Evolutionary conservation across 352 stramenopile genomes (phyloP), one percentile per base, ranked within the genome.

Genomic region (Globisporangium parvum): DNA sequence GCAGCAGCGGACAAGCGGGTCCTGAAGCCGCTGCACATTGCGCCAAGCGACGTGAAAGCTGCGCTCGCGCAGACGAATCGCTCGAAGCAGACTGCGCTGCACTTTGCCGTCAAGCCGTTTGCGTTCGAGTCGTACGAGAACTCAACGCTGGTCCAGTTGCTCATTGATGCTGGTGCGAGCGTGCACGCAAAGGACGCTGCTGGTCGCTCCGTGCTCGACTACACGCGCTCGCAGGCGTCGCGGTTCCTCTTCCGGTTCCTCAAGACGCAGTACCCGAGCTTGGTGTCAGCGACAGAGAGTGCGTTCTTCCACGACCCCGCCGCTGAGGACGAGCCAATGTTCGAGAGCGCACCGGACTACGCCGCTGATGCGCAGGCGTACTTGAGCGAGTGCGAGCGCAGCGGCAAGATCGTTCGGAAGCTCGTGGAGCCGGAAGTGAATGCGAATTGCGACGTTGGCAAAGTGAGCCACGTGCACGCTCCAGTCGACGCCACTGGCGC

Each of bases 121-220:
- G 53, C 63, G 23, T 85, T 82, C 39, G 77, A 76, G 2, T 92
- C 82, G 0, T 88, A 77, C 60, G 82, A 92, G 53, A 92, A 89
- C 47, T 66, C 65, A 0, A 28, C 49, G 10, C 58, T 92, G 5
- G 44, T 89, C 23, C 54, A 73, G 10, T 55, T 87, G 20, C 60
- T 92, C 1, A 37, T 89, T 10, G 57, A 69, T 14, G 65, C 63
- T 12, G 77, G 78, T 31, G 77, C 67, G 1, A 70, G 55, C 21
- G 33, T 87, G 6, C 49, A 70, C 1, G 50, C 58, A 6, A 69
- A 60, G 24, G 77, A 92, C 44, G 51, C 57, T n/a, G 52, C 54
- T 0, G 75, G 75, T 20, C 55, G 60, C 17, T 76, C 80, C 0
- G 59, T 65, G 6, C 54, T 90, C 0, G 80, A 91, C 51, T 91